phyloP scores from a whole-genome alignment of 2,329 filamentous ascomycete genomes.

The Stagonosporopsis tanaceti region DNA sequence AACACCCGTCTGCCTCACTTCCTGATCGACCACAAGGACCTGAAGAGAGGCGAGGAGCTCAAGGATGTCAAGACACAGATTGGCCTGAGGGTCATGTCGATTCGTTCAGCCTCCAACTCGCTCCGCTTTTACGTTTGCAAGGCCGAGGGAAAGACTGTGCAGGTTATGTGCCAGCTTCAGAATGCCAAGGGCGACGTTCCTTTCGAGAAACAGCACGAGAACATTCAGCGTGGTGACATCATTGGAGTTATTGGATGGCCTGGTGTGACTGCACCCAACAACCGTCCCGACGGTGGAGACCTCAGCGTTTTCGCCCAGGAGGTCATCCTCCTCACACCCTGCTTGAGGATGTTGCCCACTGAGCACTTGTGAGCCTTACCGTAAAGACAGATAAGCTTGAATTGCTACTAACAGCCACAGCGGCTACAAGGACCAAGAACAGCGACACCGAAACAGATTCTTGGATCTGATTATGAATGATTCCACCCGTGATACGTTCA shows the following conservation, averaged over 20 bases:
- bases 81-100: conserved; percentile 80
- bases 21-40: conserved; percentile 75
- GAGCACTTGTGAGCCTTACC: conserved; percentile 48
- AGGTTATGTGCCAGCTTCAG: conserved; percentile 91
- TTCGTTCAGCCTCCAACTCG: conserved; percentile 32
- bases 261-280: conserved; percentile 88
- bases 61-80: conserved; percentile 78
- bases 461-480: conserved; percentile 98
- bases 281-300: conserved; percentile 67
- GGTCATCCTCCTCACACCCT: conserved; percentile 85
- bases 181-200: conserved; percentile 72
- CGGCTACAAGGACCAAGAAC: conserved; percentile 94
- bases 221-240: conserved; percentile 89
- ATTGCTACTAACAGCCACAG: background rate
- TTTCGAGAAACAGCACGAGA: conserved; percentile 89
- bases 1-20: conserved; percentile 85
- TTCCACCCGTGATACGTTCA: conserved; percentile 79
- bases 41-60: conserved; percentile 87
- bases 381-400: background rate
- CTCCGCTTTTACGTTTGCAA: conserved; percentile 55
- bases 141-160: conserved; percentile 77
- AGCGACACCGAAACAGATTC: conserved; percentile 90
- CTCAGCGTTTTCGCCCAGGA: conserved; percentile 92
- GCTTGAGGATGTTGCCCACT: conserved; percentile 86
- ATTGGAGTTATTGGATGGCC: conserved; percentile 87